These are phyloP conservation scores for Phaeoacremonium minimum DNA, from an alignment of 2,329 filamentous ascomycete species.

Conservation along the genomic window DNA sequence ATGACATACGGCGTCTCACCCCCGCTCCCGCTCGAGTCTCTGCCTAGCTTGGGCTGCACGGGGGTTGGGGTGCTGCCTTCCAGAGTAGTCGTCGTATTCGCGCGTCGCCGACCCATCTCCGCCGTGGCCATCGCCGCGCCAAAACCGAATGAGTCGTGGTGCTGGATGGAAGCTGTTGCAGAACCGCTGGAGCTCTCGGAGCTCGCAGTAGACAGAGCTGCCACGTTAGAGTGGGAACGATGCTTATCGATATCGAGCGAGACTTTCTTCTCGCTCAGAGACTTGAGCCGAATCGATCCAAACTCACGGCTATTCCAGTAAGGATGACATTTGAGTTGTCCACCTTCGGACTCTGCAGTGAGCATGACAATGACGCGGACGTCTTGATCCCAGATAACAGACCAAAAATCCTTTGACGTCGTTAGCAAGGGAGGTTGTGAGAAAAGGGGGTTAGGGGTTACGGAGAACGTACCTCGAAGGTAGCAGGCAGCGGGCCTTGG, in stretches of 20 bases:
- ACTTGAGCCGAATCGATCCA: constrained; percentile 69
- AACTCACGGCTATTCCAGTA: constrained; percentile 85
- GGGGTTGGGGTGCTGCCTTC: constrained; percentile 28
- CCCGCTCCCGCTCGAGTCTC: constrained; percentile 12
- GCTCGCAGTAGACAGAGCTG: not conserved
- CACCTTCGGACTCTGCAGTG: constrained; percentile 89
- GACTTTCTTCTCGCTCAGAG: constrained; percentile 77
- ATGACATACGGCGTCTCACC: constrained; percentile 70
- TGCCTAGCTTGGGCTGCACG: constrained; percentile 16
- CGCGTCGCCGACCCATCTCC: constrained; percentile 44
- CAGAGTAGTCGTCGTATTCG: constrained; percentile 47
- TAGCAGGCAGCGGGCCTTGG: constrained; percentile 87
- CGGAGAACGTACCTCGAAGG: constrained; percentile 69
- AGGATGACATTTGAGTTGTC: constrained; percentile 89
- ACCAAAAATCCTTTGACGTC: constrained; percentile 84
- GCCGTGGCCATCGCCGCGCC: constrained; percentile 11
- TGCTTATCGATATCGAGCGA: constrained; percentile 66
- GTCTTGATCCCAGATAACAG: constrained; percentile 94
- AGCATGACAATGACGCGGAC: constrained; percentile 94
- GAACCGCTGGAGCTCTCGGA: constrained; percentile 19
- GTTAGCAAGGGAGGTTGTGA: constrained; percentile 17
- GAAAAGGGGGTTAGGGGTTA: not conserved
- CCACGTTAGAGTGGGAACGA: constrained; percentile 29
- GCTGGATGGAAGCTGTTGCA: constrained; percentile 10
- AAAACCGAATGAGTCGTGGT: constrained; percentile 12